Evolutionary conservation across 768 basidiomycete genomes (phyloP).

Genomic region (Boletus subparvulus): DNA sequence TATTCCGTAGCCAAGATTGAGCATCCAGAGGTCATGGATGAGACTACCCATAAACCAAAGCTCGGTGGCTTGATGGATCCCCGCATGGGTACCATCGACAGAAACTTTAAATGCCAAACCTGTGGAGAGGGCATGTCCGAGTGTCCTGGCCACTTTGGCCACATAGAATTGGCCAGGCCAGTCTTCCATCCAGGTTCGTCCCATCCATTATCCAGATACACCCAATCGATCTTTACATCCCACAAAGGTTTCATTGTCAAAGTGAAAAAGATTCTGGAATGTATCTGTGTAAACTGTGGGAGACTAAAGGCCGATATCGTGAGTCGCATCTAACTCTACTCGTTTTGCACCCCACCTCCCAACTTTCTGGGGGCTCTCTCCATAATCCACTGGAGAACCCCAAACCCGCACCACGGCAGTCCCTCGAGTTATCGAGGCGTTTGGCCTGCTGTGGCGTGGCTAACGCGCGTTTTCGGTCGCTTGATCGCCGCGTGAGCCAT

Average conservation of each 20-base stretch:
- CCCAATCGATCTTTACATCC: not conserved
- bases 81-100: conserved; percentile 95
- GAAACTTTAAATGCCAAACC: conserved; percentile 98
- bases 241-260: conserved; percentile 87
- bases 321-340: conserved; percentile 83
- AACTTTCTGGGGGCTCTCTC: conserved; percentile 99
- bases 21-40: conserved; percentile 98
- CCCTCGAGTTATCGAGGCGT: conserved; percentile 78
- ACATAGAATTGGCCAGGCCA: conserved; percentile 95
- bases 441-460: conserved; percentile 76
- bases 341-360: conserved; percentile 91
- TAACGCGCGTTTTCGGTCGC: conserved; percentile 89
- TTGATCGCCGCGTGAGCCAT: conserved; percentile 84
- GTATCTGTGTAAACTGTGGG: conserved; percentile 98
- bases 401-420: conserved; percentile 83
- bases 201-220: not conserved
- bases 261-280: conserved; percentile 99
- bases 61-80: conserved; percentile 96
- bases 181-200: conserved; percentile 92
- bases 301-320: conserved; percentile 96
- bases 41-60: conserved; percentile 86
- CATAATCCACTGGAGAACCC: conserved; percentile 85
- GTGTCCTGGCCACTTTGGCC: conserved; percentile 99
- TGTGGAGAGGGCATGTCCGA: conserved; percentile 99
- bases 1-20: conserved; percentile 98